Percentiles rank a stretch among this genome's conserved stretches.
Conservation (phyloP, 306 rosid genomes). For the Sicyos edulis region DNA sequence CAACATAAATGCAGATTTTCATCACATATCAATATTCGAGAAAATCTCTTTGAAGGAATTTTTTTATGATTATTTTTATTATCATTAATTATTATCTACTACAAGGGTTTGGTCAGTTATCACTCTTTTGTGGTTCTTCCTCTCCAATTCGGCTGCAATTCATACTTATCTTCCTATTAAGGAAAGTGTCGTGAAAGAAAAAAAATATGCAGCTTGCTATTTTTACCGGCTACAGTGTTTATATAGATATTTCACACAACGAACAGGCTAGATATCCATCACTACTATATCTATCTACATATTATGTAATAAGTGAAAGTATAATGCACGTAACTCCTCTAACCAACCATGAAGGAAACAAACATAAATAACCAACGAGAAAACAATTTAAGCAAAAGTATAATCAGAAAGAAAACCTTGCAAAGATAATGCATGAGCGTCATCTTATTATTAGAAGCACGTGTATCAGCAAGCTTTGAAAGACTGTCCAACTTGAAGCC, state of each 20-base stretch:
- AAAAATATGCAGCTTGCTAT: neutral
- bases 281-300: neutral
- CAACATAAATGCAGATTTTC: neutral
- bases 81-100: neutral
- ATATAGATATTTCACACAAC: neutral
- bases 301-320: neutral
- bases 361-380: conserved; percentile 15
- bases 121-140: conserved; percentile 2
- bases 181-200: neutral
- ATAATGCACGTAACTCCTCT: neutral
- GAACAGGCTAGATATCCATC: neutral
- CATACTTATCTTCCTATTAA: neutral
- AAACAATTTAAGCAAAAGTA: conserved; percentile 17
- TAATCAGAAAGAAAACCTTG: conserved; percentile 49
- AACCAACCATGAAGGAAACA: conserved; percentile 1
- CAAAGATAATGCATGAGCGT: conserved; percentile 99
- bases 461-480: conserved; percentile 86
- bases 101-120: neutral
- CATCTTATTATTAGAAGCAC: conserved; percentile 83
- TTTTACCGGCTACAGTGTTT: neutral
- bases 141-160: neutral
- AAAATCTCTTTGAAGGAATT: neutral
- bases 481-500: conserved; percentile 99
- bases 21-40: neutral
- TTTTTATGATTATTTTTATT: neutral